Evolutionary conservation across 129 eudicot genomes (phyloP).

Genomic region (Erigeron canadensis): DNA sequence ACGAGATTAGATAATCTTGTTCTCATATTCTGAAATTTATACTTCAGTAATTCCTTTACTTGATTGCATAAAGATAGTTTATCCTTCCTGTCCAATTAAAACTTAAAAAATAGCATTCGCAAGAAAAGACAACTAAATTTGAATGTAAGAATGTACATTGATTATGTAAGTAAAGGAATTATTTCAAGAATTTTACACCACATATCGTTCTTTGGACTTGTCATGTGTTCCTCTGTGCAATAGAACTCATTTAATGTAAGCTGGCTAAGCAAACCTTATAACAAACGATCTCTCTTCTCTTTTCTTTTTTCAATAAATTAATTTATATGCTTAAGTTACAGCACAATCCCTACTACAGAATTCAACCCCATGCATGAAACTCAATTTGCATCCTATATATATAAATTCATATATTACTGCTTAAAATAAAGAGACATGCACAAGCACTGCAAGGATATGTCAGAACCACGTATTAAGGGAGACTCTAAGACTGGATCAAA

Average conservation of each 20-base stretch:
- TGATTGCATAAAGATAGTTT: no score
- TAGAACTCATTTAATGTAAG: not conserved
- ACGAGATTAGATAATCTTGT: not conserved
- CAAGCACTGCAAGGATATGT: not conserved
- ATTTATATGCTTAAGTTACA: not conserved
- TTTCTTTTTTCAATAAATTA: not conserved
- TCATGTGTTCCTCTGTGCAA: not conserved
- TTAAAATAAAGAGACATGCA: not conserved
- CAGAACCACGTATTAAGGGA: not conserved
- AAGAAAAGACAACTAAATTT: no score
- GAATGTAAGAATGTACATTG: not conserved
- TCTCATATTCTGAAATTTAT: no score
- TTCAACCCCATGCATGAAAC: not conserved
- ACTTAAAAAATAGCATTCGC: no score
- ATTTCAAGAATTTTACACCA: not conserved
- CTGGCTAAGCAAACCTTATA: not conserved
- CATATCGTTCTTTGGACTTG: not conserved
- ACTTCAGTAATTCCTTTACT: not conserved
- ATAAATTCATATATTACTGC: slow-evolving; percentile 1
- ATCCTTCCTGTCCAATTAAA: no score
- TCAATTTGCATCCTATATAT: not conserved
- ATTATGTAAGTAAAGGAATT: not conserved
- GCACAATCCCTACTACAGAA: not conserved
- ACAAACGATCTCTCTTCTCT: not conserved
- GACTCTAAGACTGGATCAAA: not conserved